phyloP scores from a whole-genome alignment of 2,329 filamentous ascomycete species.

The Paramyrothecium roridum region DNA sequence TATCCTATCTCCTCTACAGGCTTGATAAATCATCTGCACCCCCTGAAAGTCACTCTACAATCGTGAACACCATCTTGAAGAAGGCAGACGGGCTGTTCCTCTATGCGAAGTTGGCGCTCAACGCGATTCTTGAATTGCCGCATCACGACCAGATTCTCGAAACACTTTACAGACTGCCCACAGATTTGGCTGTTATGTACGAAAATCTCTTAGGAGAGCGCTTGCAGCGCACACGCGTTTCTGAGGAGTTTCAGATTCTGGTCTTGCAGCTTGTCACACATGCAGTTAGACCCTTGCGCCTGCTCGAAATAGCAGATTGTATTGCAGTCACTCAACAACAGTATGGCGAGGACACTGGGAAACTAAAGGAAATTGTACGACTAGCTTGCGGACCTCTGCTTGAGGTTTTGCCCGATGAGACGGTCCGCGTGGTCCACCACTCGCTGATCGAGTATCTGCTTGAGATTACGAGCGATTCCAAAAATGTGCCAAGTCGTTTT shows the following conservation, averaged over 20 bases:
- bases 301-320: conserved; percentile 35
- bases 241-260: conserved; percentile 26
- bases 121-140: conserved; percentile 23
- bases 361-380: conserved; percentile 31
- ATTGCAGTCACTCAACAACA: conserved; percentile 12
- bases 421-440: conserved; percentile 40
- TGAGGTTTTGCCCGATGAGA: conserved; percentile 40
- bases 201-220: conserved; percentile 33
- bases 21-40: conserved; percentile 2
- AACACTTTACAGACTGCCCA: conserved; percentile 27
- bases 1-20: conserved; percentile 24
- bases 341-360: conserved; percentile 9
- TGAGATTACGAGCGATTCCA: neutral
- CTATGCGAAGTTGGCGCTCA: conserved; percentile 38
- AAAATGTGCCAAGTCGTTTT: neutral
- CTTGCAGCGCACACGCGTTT: conserved; percentile 23
- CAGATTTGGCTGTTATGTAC: conserved; percentile 35
- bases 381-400: conserved; percentile 37
- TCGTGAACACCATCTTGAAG: neutral
- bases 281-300: conserved; percentile 33
- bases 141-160: conserved; percentile 14
- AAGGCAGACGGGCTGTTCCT: conserved; percentile 35
- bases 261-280: conserved; percentile 39
- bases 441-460: conserved; percentile 42
- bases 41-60: neutral